Evolutionary conservation across 108 stramenopile species (phyloP), one percentile per base, ranked within the genome.

Genomic region (Licmophora abbreviata): DNA sequence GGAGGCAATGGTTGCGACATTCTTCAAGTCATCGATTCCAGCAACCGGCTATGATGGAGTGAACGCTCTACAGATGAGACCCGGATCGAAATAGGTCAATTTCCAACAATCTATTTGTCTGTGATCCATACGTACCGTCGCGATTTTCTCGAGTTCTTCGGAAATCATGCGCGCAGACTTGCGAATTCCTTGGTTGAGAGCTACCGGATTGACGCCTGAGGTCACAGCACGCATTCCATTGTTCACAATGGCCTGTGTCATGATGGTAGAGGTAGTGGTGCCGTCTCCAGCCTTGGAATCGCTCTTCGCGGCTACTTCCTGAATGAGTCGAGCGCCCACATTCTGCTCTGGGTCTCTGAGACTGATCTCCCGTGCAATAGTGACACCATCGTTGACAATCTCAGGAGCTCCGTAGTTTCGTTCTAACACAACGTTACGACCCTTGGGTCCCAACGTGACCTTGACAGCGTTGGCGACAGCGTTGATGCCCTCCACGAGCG

Each of bases 371-470:
- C 83, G 61, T 30, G 95, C 95, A 61, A 97, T 97, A 26, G 95
- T 97, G 41, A 97, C 96, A 18, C 94, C 96, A 58, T 95, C 96
- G 62, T 95, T 95, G 28, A 95, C 94, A 63, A 97, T 95, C 56
- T 97, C 93, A 22, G 96, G 96, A 12, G 92, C 92, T 26, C 94
- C 96, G 63, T 97, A 97, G 53, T 83, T 79, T 0, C 93, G 80
- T 56, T 97, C 96, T 22, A 97, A 72, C 37, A 97, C 96, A 22
- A 97, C 96, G 54, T 97, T 97, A 38, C 96, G 76, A 44, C 96
- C 96, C 77, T 97, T 97, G 22, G 96, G 96, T 15, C 96, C 96
- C 15, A 97, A 67, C 1, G 96, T 97, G 7, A 97, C 94, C 61
- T 92, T 93, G 40, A 97, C 96, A n/a, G 96, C 96, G 68, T 97